Percentiles rank a stretch among this genome's conserved stretches.
phyloP scores from a whole-genome alignment of 1,284 basidiomycete species.

The Afroboletus lepidellus region DNA sequence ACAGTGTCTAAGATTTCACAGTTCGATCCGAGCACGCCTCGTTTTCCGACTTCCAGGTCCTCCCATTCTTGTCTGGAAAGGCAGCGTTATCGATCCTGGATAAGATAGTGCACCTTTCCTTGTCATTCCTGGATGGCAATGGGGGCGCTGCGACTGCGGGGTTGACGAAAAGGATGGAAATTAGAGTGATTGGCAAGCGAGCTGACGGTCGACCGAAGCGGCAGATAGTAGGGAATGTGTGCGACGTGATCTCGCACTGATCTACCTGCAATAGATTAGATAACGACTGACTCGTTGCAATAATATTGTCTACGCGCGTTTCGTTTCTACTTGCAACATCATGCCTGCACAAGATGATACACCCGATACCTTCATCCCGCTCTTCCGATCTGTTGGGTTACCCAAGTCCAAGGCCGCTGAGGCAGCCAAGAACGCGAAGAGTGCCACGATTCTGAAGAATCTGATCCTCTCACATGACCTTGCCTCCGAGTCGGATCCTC shows the following conservation, averaged over 20 bases:
- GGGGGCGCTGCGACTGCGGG: slow-evolving; percentile 34
- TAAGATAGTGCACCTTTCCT: slow-evolving; percentile 42
- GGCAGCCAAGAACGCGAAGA: slow-evolving; percentile 78
- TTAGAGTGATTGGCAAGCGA: slow-evolving; percentile 41
- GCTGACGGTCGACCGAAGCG: slow-evolving; percentile 46
- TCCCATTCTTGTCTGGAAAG: slow-evolving; percentile 42
- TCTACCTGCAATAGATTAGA: background rate
- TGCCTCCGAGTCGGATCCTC: slow-evolving; percentile 33
- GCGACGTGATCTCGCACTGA: slow-evolving; percentile 49
- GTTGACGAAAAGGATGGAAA: slow-evolving; percentile 43
- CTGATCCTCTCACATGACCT: slow-evolving; percentile 65
- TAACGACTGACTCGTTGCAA: background rate
- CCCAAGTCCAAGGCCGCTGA: slow-evolving; percentile 80
- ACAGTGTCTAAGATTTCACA: slow-evolving; percentile 20
- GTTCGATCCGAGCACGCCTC: slow-evolving; percentile 51
- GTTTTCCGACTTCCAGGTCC: slow-evolving; percentile 59
- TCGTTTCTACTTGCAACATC: background rate
- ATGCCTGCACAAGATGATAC: slow-evolving; percentile 17
- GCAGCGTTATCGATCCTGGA: slow-evolving; percentile 40
- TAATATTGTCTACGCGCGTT: background rate
- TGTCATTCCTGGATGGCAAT: slow-evolving; percentile 48
- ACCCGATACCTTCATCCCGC: slow-evolving; percentile 38
- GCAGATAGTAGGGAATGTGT: slow-evolving; percentile 46
- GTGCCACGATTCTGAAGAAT: slow-evolving; percentile 66
- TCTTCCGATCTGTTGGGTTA: slow-evolving; percentile 83